These are phyloP conservation scores for Bruguiera parviflora DNA, from an alignment of 345 rosid species.

Conservation along the genomic window DNA sequence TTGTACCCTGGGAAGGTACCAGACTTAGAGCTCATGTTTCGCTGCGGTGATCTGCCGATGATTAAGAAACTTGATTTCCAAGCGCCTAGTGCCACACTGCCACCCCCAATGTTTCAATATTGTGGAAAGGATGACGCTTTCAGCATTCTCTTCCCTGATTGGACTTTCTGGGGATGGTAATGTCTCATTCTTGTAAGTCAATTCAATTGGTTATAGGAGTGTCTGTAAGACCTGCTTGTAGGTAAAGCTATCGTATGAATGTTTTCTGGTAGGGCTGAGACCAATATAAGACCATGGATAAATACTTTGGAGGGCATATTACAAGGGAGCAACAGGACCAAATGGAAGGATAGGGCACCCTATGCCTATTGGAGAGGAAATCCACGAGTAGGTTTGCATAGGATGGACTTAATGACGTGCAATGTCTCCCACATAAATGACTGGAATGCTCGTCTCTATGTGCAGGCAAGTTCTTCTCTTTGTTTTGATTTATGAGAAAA, in stretches of 20 bases:
- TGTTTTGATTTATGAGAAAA: not conserved
- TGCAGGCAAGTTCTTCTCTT: constrained; percentile 15
- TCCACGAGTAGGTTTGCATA: constrained; percentile 24
- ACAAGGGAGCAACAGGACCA: constrained; percentile 34
- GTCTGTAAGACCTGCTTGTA: not conserved
- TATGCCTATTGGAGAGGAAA: constrained; percentile 75
- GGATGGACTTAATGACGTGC: constrained; percentile 48
- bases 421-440: constrained; percentile 33
- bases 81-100: constrained; percentile 22
- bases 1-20: constrained; percentile 61
- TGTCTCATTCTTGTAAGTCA: not conserved
- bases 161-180: constrained; percentile 89
- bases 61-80: constrained; percentile 29
- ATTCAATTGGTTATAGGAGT: too few relatives aligned
- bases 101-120: constrained; percentile 66
- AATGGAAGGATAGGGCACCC: constrained; percentile 58
- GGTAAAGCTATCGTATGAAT: not conserved
- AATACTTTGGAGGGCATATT: constrained; percentile 31
- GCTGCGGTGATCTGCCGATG: constrained; percentile 41
- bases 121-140: constrained; percentile 40
- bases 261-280: constrained; percentile 46
- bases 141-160: constrained; percentile 60
- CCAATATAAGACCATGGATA: constrained; percentile 59
- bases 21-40: constrained; percentile 61
- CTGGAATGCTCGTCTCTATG: constrained; percentile 36